A percentile compares a stretch with the other conserved stretches of the same genome.
Evolutionary conservation across 768 basidiomycete genomes (phyloP).

Genomic region (Leccinellum albellum): DNA sequence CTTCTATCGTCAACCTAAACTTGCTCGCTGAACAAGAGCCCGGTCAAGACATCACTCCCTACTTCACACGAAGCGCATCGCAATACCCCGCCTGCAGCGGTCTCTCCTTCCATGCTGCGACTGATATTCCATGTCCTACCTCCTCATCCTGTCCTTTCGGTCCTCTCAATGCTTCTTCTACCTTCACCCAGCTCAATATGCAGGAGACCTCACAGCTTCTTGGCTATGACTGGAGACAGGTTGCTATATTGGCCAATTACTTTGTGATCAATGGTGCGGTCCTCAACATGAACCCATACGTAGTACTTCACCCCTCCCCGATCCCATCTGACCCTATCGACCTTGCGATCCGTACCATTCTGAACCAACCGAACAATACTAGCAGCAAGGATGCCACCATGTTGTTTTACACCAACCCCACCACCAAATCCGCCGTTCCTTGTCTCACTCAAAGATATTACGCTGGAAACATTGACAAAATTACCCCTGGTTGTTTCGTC

Average conservation of each 20-base stretch:
- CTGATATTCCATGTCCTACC: slow-evolving; percentile 66
- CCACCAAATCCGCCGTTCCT: slow-evolving; percentile 63
- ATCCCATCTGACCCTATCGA: slow-evolving; percentile 79
- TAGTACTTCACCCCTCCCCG: slow-evolving; percentile 63
- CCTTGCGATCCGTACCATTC: slow-evolving; percentile 70
- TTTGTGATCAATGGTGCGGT: slow-evolving; percentile 92
- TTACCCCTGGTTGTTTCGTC: slow-evolving; percentile 94
- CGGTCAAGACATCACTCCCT: slow-evolving; percentile 87
- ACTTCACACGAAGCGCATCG: slow-evolving; percentile 70
- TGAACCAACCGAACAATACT: slow-evolving; percentile 42
- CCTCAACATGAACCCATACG: slow-evolving; percentile 88
- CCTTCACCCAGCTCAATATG: slow-evolving; percentile 59
- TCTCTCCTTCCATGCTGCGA: slow-evolving; percentile 63
- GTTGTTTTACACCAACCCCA: slow-evolving; percentile 70
- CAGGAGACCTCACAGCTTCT: slow-evolving; percentile 62
- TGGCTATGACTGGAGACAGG: slow-evolving; percentile 91
- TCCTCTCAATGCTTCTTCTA: slow-evolving; percentile 50
- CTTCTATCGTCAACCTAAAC: slow-evolving; percentile 54
- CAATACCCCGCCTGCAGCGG: slow-evolving; percentile 63
- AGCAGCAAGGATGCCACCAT: slow-evolving; percentile 89
- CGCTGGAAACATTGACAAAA: slow-evolving; percentile 94
- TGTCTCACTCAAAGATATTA: slow-evolving; percentile 85
- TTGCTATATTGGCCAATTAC: slow-evolving; percentile 65
- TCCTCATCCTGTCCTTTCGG: slow-evolving; percentile 65
- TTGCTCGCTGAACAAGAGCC: slow-evolving; percentile 50